Percentiles rank a stretch among this genome's conserved stretches.
Evolutionary conservation across 2,329 filamentous ascomycete species (phyloP).

Genomic region (Cytospora paraplurivora): DNA sequence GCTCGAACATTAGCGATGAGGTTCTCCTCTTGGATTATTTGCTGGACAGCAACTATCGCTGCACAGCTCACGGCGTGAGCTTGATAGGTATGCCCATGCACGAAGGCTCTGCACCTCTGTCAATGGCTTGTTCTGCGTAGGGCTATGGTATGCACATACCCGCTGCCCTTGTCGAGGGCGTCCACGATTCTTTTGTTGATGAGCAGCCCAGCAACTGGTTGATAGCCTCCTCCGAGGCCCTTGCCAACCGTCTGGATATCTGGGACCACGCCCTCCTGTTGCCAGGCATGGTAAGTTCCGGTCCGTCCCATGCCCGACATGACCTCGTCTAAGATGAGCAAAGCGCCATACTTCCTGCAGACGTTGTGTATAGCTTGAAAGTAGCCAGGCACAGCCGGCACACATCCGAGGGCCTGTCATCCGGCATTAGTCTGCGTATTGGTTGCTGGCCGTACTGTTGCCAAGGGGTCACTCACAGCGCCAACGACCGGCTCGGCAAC

Average conservation of each 20-base stretch:
- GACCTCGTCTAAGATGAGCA: conserved; percentile 62
- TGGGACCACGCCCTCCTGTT: conserved; percentile 59
- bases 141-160: conserved; percentile 34
- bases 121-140: conserved; percentile 2
- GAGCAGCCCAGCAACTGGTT: conserved; percentile 61
- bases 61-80: conserved; percentile 44
- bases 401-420: conserved; percentile 53
- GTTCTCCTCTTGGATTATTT: conserved; percentile 40
- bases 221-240: conserved; percentile 62
- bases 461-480: conserved; percentile 52
- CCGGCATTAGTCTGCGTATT: neutral
- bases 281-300: conserved; percentile 64
- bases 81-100: conserved; percentile 62
- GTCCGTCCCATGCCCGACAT: conserved; percentile 70
- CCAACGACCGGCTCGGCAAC: conserved; percentile 74
- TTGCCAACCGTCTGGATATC: conserved; percentile 68
- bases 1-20: conserved; percentile 41
- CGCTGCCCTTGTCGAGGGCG: conserved; percentile 45
- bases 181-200: conserved; percentile 52
- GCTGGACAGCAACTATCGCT: conserved; percentile 45
- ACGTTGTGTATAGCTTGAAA: conserved; percentile 54
- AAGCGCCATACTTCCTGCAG: conserved; percentile 56
- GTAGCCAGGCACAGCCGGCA: conserved; percentile 55
- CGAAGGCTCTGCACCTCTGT: conserved; percentile 45
- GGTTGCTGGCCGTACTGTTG: neutral